A percentile compares a stretch with the other conserved stretches of the same genome.
Conservation (phyloP, 805 yeast genomes). For the Kuraishia floccosa region DNA sequence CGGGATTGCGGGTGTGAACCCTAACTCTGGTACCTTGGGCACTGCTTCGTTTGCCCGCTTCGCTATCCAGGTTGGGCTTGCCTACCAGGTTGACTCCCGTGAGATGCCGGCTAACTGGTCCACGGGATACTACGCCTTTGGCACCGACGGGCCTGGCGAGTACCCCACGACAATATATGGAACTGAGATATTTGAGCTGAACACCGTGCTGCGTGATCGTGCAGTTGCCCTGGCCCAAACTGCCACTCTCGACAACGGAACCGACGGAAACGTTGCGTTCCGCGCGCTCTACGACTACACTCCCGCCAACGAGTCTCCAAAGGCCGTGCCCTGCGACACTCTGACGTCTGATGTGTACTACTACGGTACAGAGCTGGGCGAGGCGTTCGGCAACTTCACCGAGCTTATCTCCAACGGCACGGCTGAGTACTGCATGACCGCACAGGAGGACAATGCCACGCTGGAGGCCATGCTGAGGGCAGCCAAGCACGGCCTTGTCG, state of each 20-base stretch:
- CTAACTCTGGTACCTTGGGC: conserved; percentile 36
- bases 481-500: conserved; percentile 34
- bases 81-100: conserved; percentile 35
- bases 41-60: conserved; percentile 40
- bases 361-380: conserved; percentile 33
- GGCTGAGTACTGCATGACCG: conserved; percentile 39
- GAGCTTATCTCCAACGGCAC: conserved; percentile 37
- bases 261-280: conserved; percentile 24
- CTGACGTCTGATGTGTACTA: conserved; percentile 44
- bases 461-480: conserved; percentile 40
- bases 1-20: conserved; percentile 50
- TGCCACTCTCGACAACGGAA: conserved; percentile 27
- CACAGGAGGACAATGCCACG: conserved; percentile 50
- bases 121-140: conserved; percentile 40
- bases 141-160: conserved; percentile 28
- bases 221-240: conserved; percentile 34
- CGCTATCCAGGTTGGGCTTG: conserved; percentile 44
- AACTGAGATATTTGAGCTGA: conserved; percentile 45
- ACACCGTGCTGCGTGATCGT: conserved; percentile 37
- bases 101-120: conserved; percentile 34
- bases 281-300: conserved; percentile 28
- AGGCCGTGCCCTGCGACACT: conserved; percentile 35
- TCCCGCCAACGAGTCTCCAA: conserved; percentile 32
- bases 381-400: conserved; percentile 32
- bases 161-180: conserved; percentile 43